These are phyloP conservation scores for Delonix regia DNA, from an alignment of 306 rosid species.

Conservation along the genomic window DNA sequence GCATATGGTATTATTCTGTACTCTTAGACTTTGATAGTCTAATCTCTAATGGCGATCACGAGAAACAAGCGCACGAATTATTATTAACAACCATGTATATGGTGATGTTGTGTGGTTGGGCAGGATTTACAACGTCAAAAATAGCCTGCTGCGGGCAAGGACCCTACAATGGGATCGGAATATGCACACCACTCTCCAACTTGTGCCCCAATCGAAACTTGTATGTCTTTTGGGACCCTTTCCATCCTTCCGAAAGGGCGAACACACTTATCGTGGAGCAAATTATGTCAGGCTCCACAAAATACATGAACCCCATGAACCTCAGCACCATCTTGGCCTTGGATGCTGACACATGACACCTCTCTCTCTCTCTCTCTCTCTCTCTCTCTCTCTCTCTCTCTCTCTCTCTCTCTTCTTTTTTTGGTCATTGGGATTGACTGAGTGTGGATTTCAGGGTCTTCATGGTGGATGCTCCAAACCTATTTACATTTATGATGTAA, in stretches of 20 bases:
- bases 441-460: too few species aligned
- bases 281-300: conserved; percentile 43
- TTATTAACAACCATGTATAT: neutral
- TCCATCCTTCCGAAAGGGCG: conserved; percentile 65
- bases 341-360: conserved; percentile 30
- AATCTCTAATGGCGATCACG: too few species aligned
- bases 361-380: too few species aligned
- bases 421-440: neutral
- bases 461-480: too few species aligned
- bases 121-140: conserved; percentile 58
- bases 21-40: too few species aligned
- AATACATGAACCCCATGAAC: conserved; percentile 59
- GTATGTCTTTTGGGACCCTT: conserved; percentile 63
- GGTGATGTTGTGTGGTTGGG: neutral
- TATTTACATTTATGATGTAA: neutral
- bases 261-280: conserved; percentile 46
- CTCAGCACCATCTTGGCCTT: conserved; percentile 56
- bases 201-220: conserved; percentile 56
- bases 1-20: conserved; percentile 44
- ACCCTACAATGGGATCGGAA: conserved; percentile 62
- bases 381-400: too few species aligned
- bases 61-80: too few species aligned
- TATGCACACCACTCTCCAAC: conserved; percentile 53
- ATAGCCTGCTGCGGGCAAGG: conserved; percentile 75
- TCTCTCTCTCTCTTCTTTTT: too few species aligned